Base-by-base conservation (phyloP, 2,329 filamentous ascomycete species). In the Neonectria ditissima region DNA sequence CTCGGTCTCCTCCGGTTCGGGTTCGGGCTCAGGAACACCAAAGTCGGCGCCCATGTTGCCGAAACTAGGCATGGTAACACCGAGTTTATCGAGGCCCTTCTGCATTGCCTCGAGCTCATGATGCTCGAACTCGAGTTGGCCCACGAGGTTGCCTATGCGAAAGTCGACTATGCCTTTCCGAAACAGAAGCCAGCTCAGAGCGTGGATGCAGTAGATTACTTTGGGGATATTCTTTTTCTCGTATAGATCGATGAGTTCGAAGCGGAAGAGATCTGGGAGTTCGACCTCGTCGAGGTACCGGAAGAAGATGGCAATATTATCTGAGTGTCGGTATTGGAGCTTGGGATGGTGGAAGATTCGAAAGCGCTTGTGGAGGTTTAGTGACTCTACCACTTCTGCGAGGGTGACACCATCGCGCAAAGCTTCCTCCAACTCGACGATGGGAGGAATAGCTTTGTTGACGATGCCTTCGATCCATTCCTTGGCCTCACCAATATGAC, bases 191-290 rank as follows among this genome's bases (percentile, higher is more conserved):
- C 95, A 99, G 77, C 95, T 98, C 18, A 99, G 83, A 0, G 96
- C 96, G 74, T 99, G 96, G 55, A 99, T 96, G 76, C 96, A 99
- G 81, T 99, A 97, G 66, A 99, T 99, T 76, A 98, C 97, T 79
- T 98, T 99, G 4, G 96, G 96, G 1, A 98, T 97, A 74, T 99
- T 99, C 81, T 99, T 99, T 84, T 98, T 99, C 80, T 99, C 97
- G 82, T 99, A 99, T 13, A 99, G 82, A 79, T 99, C 96, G 68
- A 98, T 97, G 48, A 98, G 85, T 78, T 99, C 96, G 78, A 99
- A 99, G 61, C 95, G 90, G 78, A 99, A 99, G 18, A 99, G 86
- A 72, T 99, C 97, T 1, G 96, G 96, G 3, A 99, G 83, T 74
- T 97, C 92, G 9, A 97, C 89, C 65, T 97, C 93, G 67, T 95